Evolutionary conservation across 73 alveolate genomes (phyloP).

Genomic region (Paramecium biaurelia): DNA sequence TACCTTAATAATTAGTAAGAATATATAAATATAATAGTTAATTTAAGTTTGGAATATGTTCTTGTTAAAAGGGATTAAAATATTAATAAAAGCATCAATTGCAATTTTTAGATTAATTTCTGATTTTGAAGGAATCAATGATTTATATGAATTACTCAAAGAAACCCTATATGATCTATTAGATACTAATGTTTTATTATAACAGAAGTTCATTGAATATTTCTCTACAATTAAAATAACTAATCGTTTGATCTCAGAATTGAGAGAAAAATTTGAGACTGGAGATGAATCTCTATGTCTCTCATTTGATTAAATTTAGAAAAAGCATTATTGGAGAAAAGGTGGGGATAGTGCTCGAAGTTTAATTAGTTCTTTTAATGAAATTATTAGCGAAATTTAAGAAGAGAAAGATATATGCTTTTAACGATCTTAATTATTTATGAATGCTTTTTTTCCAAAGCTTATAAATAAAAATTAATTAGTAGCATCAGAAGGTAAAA

Average conservation of each 20-base stretch:
- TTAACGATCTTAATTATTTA: background rate
- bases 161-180: background rate
- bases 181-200: background rate
- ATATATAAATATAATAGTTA: background rate
- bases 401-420: background rate
- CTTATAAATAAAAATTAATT: background rate
- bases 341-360: constrained; percentile 22
- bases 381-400: background rate
- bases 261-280: background rate
- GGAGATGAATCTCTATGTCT: background rate
- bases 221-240: background rate
- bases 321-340: background rate
- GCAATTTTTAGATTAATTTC: background rate
- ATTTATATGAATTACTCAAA: background rate
- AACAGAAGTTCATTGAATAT: background rate
- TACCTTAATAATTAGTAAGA: background rate
- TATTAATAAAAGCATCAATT: background rate
- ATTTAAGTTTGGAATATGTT: constrained; percentile 1
- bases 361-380: background rate
- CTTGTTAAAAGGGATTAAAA: background rate
- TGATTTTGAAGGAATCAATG: background rate
- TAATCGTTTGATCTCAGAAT: background rate
- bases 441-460: constrained; percentile 35
- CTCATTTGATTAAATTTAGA: background rate
- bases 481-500: constrained; percentile 38